Conservation (phyloP, 257 asterid genomes). For the Solanum sejunctum region DNA sequence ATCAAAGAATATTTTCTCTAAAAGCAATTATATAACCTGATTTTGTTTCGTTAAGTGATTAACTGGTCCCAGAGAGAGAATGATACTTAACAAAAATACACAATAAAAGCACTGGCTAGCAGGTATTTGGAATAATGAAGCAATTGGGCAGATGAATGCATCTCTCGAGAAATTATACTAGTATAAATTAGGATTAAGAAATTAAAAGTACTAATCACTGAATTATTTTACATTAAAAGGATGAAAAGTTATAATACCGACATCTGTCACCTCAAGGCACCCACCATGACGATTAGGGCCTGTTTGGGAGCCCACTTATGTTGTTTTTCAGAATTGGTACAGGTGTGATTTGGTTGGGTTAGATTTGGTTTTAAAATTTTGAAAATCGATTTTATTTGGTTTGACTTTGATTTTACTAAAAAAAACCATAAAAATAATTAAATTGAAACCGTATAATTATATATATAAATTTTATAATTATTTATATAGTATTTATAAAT, state of each 20-base stretch:
- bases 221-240: neutral
- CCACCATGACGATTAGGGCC: neutral
- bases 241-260: neutral
- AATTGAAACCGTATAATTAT: no score
- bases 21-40: neutral
- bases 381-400: no score
- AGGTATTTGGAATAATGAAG: neutral
- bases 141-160: neutral
- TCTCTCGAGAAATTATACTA: neutral
- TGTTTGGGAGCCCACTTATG: neutral
- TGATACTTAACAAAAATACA: neutral
- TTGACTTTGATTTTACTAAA: no score
- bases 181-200: neutral
- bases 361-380: no score
- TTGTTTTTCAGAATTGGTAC: neutral
- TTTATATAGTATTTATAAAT: no score
- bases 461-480: no score
- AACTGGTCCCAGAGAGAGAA: neutral
- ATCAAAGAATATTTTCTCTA: neutral
- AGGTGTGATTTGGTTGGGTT: neutral
- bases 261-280: neutral
- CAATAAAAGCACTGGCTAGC: neutral
- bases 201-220: neutral
- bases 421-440: no score
- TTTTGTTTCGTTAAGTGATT: neutral